A percentile compares a stretch with the other conserved stretches of the same genome.
phyloP scores from a whole-genome alignment of 202 grass and related monocot species.

The Sporobolus alterniflorus region DNA sequence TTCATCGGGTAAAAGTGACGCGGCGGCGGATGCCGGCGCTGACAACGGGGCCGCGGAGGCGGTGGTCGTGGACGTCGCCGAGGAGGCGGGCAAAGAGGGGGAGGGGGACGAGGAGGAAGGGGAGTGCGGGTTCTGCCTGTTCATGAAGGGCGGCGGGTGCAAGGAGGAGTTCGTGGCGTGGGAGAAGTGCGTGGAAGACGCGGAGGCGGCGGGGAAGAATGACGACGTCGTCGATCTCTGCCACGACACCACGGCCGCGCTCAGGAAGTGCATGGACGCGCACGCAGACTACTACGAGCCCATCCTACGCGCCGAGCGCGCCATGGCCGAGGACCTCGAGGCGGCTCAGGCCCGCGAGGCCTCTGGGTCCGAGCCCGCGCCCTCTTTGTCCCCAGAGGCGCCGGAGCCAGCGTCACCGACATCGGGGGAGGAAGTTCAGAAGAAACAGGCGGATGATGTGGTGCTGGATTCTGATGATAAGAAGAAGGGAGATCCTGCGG shows the following conservation, averaged over 20 bases:
- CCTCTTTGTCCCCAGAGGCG: background rate
- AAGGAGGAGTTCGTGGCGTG: conserved; percentile 81
- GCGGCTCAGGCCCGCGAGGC: conserved; percentile 7
- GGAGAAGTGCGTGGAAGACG: conserved; percentile 87
- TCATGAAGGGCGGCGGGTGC: conserved; percentile 95
- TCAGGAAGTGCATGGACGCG: conserved; percentile 86
- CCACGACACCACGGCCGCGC: conserved; percentile 51
- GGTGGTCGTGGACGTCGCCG: conserved; percentile 32
- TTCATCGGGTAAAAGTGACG: conserved; percentile 11
- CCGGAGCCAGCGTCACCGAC: background rate
- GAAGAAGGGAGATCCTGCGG: conserved; percentile 15
- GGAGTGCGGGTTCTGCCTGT: conserved; percentile 92
- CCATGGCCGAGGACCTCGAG: conserved; percentile 59
- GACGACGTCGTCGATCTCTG: conserved; percentile 74
- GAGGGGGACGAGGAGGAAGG: conserved; percentile 62
- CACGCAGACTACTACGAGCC: conserved; percentile 85
- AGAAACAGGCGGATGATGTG: background rate
- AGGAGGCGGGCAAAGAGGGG: conserved; percentile 8
- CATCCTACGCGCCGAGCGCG: conserved; percentile 71
- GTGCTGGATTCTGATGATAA: background rate
- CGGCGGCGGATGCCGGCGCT: background rate
- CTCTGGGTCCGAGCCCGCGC: background rate
- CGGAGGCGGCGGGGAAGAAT: conserved; percentile 27
- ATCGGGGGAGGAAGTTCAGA: background rate
- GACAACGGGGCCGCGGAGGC: conserved; percentile 2